These are phyloP conservation scores for Populus euphratica DNA, from an alignment of 345 rosid species.

Conservation along the genomic window DNA sequence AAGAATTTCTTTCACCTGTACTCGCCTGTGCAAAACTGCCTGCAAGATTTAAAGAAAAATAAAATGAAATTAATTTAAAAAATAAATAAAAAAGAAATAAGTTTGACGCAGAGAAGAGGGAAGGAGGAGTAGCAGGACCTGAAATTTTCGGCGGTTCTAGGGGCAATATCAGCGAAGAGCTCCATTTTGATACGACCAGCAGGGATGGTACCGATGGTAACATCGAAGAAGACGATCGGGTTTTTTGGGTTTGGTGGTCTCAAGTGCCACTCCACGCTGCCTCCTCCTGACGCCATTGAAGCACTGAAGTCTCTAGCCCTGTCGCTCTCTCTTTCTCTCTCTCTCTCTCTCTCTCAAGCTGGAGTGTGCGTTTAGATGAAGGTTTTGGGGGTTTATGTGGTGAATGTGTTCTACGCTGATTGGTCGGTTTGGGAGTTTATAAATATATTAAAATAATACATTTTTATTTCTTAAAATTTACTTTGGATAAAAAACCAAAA, in stretches of 20 bases:
- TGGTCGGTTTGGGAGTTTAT: background rate
- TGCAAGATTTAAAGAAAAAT: slow-evolving; percentile 22
- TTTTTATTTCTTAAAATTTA: too few species aligned
- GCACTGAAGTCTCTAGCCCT: background rate
- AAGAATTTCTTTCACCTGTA: slow-evolving; percentile 43
- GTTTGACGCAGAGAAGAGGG: background rate
- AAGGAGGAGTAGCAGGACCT: slow-evolving; percentile 36
- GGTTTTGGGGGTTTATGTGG: background rate
- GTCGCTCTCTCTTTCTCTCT: background rate
- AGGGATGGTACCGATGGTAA: slow-evolving; percentile 83
- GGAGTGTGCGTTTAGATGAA: background rate
- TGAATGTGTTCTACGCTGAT: background rate
- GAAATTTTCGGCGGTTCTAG: slow-evolving; percentile 93
- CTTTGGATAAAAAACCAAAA: too few species aligned
- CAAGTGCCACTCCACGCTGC: slow-evolving; percentile 89
- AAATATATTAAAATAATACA: too few species aligned
- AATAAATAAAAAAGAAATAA: background rate
- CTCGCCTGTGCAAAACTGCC: slow-evolving; percentile 98
- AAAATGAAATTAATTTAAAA: background rate
- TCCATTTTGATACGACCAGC: slow-evolving; percentile 98
- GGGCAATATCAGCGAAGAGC: slow-evolving; percentile 88
- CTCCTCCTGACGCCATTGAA: slow-evolving; percentile 50
- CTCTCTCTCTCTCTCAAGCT: background rate
- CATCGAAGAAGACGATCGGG: slow-evolving; percentile 92
- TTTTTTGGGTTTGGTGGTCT: slow-evolving; percentile 91